Conservation (phyloP, 352 stramenopile species). For the Globisporangium parvum region DNA sequence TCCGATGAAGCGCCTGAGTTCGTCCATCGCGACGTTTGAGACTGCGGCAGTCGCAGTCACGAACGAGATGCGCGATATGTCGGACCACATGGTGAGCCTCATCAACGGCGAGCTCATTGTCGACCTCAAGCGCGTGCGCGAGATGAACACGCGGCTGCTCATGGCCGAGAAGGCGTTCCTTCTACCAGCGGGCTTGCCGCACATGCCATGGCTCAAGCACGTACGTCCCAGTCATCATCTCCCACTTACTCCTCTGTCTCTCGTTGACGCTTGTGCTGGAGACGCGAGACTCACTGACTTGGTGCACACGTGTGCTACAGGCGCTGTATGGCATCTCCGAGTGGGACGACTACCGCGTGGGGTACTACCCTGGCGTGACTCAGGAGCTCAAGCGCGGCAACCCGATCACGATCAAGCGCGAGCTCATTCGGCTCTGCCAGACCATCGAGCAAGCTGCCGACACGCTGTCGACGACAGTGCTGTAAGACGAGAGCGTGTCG, state of each 20-base stretch:
- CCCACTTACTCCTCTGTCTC: too few species aligned
- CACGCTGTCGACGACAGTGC: constrained; percentile 51
- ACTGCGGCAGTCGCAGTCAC: constrained; percentile 38
- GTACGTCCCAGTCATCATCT: constrained; percentile 26
- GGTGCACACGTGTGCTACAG: too few species aligned
- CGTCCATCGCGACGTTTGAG: constrained; percentile 61
- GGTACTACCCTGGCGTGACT: constrained; percentile 67
- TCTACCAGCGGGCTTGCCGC: constrained; percentile 49
- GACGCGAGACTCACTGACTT: too few species aligned
- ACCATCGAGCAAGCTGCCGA: constrained; percentile 74
- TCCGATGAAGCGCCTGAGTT: constrained; percentile 41
- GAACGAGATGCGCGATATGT: constrained; percentile 57
- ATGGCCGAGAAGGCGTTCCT: constrained; percentile 80
- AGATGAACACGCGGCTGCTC: constrained; percentile 80
- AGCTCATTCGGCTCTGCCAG: constrained; percentile 72
- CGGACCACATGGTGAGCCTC: constrained; percentile 48
- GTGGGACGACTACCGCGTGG: constrained; percentile 77
- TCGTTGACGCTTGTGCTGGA: too few species aligned
- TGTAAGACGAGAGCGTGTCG: constrained; percentile 16
- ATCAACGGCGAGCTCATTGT: constrained; percentile 56
- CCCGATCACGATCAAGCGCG: constrained; percentile 65
- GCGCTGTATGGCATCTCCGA: constrained; percentile 78
- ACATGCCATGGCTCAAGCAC: constrained; percentile 81
- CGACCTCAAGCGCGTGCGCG: constrained; percentile 73
- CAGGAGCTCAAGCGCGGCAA: constrained; percentile 66